Percentiles rank a stretch among this genome's conserved stretches.
Evolutionary conservation across 257 asterid species (phyloP).

Genomic region (Rubia yunnanensis): DNA sequence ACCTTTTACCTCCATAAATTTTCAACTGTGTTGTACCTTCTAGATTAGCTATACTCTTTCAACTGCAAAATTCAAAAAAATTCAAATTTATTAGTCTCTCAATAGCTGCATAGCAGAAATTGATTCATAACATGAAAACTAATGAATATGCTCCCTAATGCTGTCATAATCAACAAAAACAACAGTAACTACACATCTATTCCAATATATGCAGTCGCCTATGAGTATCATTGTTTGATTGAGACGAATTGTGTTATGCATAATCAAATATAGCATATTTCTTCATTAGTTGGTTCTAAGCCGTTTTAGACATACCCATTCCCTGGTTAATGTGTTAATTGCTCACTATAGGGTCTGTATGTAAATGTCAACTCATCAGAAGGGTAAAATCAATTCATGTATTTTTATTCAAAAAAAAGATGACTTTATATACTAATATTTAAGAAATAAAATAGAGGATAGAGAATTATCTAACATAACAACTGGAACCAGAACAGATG

Average conservation of each 20-base stretch:
- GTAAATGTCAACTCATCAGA: not conserved
- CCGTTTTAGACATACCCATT: not conserved
- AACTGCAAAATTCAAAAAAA: constrained; percentile 4
- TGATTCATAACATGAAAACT: not conserved
- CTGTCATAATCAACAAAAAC: not conserved
- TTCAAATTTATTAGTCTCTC: not conserved
- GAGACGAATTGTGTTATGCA: not conserved
- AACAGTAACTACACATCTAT: not conserved
- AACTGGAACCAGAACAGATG: not conserved
- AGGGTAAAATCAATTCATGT: not conserved
- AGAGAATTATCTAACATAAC: not conserved
- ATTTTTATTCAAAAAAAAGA: too few relatives aligned
- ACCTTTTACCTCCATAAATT: constrained; percentile 63
- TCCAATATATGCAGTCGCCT: not conserved
- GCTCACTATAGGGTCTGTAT: not conserved
- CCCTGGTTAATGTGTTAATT: not conserved
- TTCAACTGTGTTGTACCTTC: not conserved
- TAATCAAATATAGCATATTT: not conserved
- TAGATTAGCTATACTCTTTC: not conserved
- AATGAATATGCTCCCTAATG: not conserved
- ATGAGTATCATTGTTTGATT: not conserved
- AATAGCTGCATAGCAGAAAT: not conserved
- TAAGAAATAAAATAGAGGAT: not conserved
- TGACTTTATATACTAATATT: too few relatives aligned
- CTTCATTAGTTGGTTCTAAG: too few relatives aligned